These are phyloP conservation scores for Aspergillus quadrilineatus DNA, from an alignment of 2,329 filamentous ascomycete genomes.

Conservation along the genomic window DNA sequence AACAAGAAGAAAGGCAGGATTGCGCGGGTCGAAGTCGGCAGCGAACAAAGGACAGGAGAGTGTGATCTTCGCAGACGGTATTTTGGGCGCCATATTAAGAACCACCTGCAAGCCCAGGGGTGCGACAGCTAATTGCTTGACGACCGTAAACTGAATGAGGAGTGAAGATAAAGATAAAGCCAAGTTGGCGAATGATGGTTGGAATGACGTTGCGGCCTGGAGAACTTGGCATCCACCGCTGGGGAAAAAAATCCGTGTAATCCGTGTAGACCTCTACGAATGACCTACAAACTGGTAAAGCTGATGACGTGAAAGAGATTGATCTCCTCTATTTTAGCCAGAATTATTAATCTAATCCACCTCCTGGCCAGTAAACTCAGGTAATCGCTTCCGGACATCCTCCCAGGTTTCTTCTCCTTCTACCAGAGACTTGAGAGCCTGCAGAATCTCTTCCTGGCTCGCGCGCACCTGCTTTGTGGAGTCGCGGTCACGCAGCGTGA, in stretches of 20 bases:
- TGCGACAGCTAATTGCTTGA: conserved; percentile 7
- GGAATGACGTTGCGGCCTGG: conserved; percentile 24
- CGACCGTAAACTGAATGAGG: conserved; percentile 1
- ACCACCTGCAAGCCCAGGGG: conserved; percentile 4
- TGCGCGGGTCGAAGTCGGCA: conserved; percentile 81
- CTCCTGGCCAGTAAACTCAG: conserved; percentile 77
- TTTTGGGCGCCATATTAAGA: conserved; percentile 39
- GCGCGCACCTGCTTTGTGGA: conserved; percentile 87
- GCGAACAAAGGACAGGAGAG: conserved; percentile 83
- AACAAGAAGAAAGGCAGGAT: conserved; percentile 73
- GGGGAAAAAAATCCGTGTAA: background rate
- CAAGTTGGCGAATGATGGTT: conserved; percentile 12
- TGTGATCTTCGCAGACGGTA: conserved; percentile 58
- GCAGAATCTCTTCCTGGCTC: conserved; percentile 73
- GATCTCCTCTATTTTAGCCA: background rate
- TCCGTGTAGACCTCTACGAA: background rate
- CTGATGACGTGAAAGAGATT: background rate
- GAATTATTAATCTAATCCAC: conserved; percentile 41
- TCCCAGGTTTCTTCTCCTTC: conserved; percentile 65
- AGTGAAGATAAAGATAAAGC: conserved; percentile 18
- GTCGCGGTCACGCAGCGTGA: conserved; percentile 88
- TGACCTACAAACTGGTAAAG: background rate
- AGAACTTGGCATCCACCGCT: conserved; percentile 28
- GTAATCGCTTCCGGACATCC: conserved; percentile 74
- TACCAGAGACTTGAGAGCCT: conserved; percentile 65